phyloP scores from a whole-genome alignment of 78 protist species.

The Bodo saltans region DNA sequence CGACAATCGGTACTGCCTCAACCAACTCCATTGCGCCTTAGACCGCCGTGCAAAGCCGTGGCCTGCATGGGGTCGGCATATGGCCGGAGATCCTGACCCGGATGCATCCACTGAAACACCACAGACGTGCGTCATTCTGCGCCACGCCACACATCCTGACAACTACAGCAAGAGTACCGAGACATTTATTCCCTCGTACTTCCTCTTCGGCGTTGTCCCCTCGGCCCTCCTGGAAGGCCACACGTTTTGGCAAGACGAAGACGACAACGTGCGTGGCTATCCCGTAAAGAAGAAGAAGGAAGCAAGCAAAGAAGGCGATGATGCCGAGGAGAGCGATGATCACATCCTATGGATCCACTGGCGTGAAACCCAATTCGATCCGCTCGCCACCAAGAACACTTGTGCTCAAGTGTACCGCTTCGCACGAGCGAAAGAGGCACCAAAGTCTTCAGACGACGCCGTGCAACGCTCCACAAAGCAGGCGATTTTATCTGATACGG shows the following conservation, averaged over 20 bases:
- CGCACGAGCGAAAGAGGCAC: not conserved
- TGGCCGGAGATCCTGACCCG: not conserved
- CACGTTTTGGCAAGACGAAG: slow-evolving; percentile 31
- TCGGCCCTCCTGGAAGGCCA: slow-evolving; percentile 14
- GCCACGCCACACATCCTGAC: not conserved
- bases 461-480: not conserved
- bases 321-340: not conserved
- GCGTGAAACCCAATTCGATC: not conserved
- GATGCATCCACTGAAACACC: not conserved
- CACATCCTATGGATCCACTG: slow-evolving; percentile 10
- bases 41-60: not conserved
- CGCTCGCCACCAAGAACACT: slow-evolving; percentile 14
- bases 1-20: slow-evolving; percentile 27
- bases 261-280: slow-evolving; percentile 26
- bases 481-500: not conserved
- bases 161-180: slow-evolving; percentile 11
- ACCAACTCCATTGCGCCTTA: slow-evolving; percentile 8
- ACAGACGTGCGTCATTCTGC: not conserved
- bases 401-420: slow-evolving; percentile 5
- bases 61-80: not conserved
- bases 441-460: not conserved
- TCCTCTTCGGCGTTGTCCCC: slow-evolving; percentile 50
- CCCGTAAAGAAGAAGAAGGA: not conserved
- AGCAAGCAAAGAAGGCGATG: not conserved
- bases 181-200: slow-evolving; percentile 28